Evolutionary conservation across 352 stramenopile species (phyloP).

Genomic region (Phytophthora quininea): DNA sequence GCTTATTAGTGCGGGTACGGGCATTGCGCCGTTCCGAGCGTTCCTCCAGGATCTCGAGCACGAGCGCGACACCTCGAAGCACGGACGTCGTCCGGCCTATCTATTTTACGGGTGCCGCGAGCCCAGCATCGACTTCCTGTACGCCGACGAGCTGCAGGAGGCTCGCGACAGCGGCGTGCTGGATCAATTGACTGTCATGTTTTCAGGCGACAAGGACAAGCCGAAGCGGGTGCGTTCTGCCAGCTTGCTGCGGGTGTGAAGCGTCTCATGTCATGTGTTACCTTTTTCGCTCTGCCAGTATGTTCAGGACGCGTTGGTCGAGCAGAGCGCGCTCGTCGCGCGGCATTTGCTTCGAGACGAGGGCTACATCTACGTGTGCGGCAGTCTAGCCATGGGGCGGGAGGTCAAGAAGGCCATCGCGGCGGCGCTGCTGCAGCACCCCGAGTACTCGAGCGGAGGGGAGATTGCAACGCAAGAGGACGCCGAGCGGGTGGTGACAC

Average conservation of each 20-base stretch:
- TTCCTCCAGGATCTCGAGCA: constrained; percentile 81
- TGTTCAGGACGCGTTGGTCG: constrained; percentile 69
- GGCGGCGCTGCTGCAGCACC: constrained; percentile 50
- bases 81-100: constrained; percentile 52
- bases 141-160: constrained; percentile 62
- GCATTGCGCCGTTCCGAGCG: constrained; percentile 83
- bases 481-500: constrained; percentile 53
- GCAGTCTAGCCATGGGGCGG: constrained; percentile 79
- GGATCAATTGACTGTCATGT: constrained; percentile 61
- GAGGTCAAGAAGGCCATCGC: constrained; percentile 74
- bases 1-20: constrained; percentile 79
- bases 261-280: not conserved
- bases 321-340: constrained; percentile 61
- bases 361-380: constrained; percentile 80
- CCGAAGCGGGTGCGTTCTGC: constrained; percentile 53
- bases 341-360: constrained; percentile 58
- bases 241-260: not conserved
- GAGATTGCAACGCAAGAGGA: constrained; percentile 36
- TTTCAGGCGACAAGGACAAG: constrained; percentile 43
- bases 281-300: constrained; percentile 45
- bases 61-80: constrained; percentile 35
- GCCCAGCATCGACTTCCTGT: constrained; percentile 70
- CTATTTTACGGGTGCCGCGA: constrained; percentile 82
- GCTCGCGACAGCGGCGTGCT: constrained; percentile 51
- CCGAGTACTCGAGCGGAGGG: constrained; percentile 25